Base-by-base conservation (phyloP, 306 rosid genomes). In the Corylus americana region DNA sequence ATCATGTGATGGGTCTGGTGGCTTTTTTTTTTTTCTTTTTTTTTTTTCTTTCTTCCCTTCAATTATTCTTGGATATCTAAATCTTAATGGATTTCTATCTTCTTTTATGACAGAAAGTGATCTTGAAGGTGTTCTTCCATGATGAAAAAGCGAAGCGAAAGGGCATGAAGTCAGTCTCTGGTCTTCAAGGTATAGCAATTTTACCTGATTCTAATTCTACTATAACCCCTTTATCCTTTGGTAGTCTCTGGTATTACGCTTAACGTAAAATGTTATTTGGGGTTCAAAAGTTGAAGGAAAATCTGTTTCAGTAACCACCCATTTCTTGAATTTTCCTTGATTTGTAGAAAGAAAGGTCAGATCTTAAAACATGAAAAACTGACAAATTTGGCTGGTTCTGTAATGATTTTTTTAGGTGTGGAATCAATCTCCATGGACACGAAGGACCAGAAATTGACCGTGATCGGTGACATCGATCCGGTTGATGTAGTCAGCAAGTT, bases 81-180 rank as follows among this genome's bases (percentile, higher is more conserved):
- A 44, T 67, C 7, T 42, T 71, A 50, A 78, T 54, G 25, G 74
- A 54, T 73, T 53, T 14, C 5, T 49, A 22, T 54, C 54, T 64
- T 62, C 72, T 44, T 7, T 4, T 81, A 10, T 68, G 13, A 76
- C 97, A 94, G 98, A 89, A 89, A 89, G 75, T 88, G 8, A 88
- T 94, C 62, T 44, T 92, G 83, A 88, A 82, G 71, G 74, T 92
- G 75, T 83, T 78, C 10, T 11, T 90, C 55, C 3, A 81, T 48
- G 92, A 92, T 48, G 88, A 92, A 20, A 73, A 20, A 73, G 13
- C 29, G 3, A 91, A 81, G 91, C 79, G 67, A 55, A 92, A 86
- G 64, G 94, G 91, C 55, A 88, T 92, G 97, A 88, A 47, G 54
- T 70, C 84, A 76, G 94, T 89, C 11, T 92, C 98, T 79, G 91